phyloP scores from a whole-genome alignment of 1,139 yeast species.

The Pichia sp. region DNA sequence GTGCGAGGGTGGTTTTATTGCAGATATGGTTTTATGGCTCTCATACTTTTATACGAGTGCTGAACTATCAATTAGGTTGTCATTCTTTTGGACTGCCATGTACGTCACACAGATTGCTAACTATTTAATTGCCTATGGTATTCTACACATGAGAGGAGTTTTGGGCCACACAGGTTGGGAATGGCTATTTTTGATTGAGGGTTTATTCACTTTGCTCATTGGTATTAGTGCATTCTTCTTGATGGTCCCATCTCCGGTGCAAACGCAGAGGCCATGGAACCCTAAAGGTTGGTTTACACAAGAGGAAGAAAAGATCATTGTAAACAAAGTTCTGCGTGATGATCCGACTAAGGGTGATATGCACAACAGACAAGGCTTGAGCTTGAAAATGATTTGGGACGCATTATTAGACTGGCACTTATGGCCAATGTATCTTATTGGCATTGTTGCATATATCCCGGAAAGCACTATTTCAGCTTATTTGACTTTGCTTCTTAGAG shows the following conservation, averaged over 20 bases:
- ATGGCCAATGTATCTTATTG: constrained; percentile 51
- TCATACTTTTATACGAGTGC: constrained; percentile 47
- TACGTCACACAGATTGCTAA: constrained; percentile 36
- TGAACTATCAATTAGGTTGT: constrained; percentile 43
- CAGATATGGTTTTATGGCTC: constrained; percentile 48
- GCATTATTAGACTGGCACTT: constrained; percentile 47
- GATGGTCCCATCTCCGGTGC: constrained; percentile 55
- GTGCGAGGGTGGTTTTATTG: constrained; percentile 51
- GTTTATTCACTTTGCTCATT: constrained; percentile 45
- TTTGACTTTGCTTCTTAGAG: constrained; percentile 43
- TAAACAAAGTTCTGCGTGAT: constrained; percentile 55
- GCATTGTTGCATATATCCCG: constrained; percentile 41
- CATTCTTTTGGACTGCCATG: constrained; percentile 43
- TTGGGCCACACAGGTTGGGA: constrained; percentile 48
- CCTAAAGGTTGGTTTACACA: constrained; percentile 54
- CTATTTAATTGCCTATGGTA: constrained; percentile 39
- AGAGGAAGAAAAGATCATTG: constrained; percentile 54
- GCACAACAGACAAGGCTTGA: constrained; percentile 53
- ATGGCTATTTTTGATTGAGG: constrained; percentile 62
- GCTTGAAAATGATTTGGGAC: constrained; percentile 30
- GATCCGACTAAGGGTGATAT: constrained; percentile 67
- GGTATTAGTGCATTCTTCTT: constrained; percentile 46
- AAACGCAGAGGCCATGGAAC: constrained; percentile 43
- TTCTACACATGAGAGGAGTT: constrained; percentile 36
- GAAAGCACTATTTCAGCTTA: constrained; percentile 38